Base-by-base conservation (phyloP, 306 rosid genomes). In the Hippophae rhamnoides region DNA sequence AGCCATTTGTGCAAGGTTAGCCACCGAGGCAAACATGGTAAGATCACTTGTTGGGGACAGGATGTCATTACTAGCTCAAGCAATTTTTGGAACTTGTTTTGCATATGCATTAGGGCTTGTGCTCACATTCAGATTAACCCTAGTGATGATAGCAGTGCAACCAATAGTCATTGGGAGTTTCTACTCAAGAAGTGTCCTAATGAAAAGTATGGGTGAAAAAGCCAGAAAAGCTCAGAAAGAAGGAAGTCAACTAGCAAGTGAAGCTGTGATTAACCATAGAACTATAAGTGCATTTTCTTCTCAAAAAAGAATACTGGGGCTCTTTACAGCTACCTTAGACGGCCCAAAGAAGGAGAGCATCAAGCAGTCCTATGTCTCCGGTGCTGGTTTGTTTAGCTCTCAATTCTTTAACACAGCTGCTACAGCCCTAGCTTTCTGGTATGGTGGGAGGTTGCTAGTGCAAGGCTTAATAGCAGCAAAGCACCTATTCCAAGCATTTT, bases 191-290 rank as follows among this genome's bases (percentile, higher is more conserved):
- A 83, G 81, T 71, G 88, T 90, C 25, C 66, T 90, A 72, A 90
- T 87, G 97, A 85, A 87, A 62, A 74, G 80, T 41, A 74, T 71
- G 87, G 86, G 84, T 2, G 87, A 74, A 53, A 90, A 90, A 49
- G 82, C 83, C 2, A 82, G 78, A 6, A 87, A 81, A 72, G 92
- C 92, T 1, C 89, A 85, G 72, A 79, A 69, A 64, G 90, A 87
- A 69, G 97, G 89, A 50, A 90, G 95, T 76, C 96, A 87, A 57
- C 76, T 90, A 41, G 96, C 96, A 52, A 87, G 97, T 43, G 92
- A 87, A 79, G 94, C 96, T 25, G 86, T 87, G 52, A 74, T 69
- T 58, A 90, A 90, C 82, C 95, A 90, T 18, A 79, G 84, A 79
- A 87, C 96, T 53, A 85, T 87, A 71, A 76, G 84, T 13, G 95